These are phyloP conservation scores for Alternaria angustiovoidea DNA, from an alignment of 2,329 filamentous ascomycete genomes.

Conservation along the genomic window DNA sequence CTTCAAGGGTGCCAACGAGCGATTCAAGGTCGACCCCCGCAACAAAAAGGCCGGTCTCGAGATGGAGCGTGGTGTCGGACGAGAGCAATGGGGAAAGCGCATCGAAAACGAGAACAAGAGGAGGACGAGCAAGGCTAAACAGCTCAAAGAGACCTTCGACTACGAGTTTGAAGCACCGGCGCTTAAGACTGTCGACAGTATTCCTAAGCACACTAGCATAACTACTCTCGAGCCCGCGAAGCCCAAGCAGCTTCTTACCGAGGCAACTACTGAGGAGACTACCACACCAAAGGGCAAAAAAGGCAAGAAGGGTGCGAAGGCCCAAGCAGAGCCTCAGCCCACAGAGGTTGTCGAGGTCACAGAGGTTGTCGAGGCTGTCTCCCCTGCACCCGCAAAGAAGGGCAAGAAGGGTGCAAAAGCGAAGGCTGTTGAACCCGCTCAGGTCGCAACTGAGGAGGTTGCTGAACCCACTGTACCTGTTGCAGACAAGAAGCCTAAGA, in stretches of 20 bases:
- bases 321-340: conserved; percentile 5
- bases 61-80: conserved; percentile 75
- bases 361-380: conserved; percentile 12
- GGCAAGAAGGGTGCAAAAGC: conserved; percentile 33
- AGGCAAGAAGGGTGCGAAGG: conserved; percentile 36
- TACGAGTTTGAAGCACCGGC: conserved; percentile 82
- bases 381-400: conserved; percentile 34
- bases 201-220: conserved; percentile 36
- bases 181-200: conserved; percentile 68
- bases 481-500: conserved; percentile 14
- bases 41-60: conserved; percentile 83
- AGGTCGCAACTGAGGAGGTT: conserved; percentile 18
- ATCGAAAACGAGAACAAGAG: conserved; percentile 76
- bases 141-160: conserved; percentile 79
- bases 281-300: conserved; percentile 42
- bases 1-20: conserved; percentile 89
- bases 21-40: conserved; percentile 88
- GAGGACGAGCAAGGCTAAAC: conserved; percentile 73
- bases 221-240: conserved; percentile 34
- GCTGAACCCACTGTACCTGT: conserved; percentile 5
- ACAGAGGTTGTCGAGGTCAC: conserved; percentile 19
- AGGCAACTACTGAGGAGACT: conserved; percentile 32
- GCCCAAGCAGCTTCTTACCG: conserved; percentile 37
- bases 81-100: conserved; percentile 80
- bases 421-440: conserved; percentile 19